These are phyloP conservation scores for Schizothecium vesticola DNA, from an alignment of 495 filamentous ascomycete species.

Conservation along the genomic window DNA sequence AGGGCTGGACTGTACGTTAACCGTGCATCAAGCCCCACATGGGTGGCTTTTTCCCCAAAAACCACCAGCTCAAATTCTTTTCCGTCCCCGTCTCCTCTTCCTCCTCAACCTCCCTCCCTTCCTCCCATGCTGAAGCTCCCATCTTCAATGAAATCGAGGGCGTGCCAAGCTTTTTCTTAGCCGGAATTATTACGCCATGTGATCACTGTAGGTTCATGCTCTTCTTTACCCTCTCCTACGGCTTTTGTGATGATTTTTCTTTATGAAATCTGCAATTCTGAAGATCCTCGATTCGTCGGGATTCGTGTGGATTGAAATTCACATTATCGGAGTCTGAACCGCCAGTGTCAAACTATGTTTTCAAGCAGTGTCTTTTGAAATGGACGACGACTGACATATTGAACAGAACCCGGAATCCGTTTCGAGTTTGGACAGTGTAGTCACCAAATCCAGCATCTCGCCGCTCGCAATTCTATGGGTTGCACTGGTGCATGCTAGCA, in stretches of 20 bases:
- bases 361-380: background rate
- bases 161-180: background rate
- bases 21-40: background rate
- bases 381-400: background rate
- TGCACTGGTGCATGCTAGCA: too few relatives aligned
- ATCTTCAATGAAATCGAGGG: background rate
- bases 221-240: background rate
- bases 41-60: background rate
- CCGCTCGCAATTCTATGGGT: too few relatives aligned
- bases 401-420: slow-evolving; percentile 61
- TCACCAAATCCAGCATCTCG: too few relatives aligned
- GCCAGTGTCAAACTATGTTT: slow-evolving; percentile 36
- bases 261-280: slow-evolving; percentile 55
- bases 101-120: background rate
- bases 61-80: background rate
- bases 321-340: slow-evolving; percentile 22
- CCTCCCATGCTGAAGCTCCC: background rate
- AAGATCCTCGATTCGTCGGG: slow-evolving; percentile 27
- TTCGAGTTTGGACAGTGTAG: too few relatives aligned
- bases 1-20: too few relatives aligned
- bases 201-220: background rate
- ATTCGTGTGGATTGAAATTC: slow-evolving; percentile 25
- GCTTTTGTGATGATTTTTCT: slow-evolving; percentile 39
- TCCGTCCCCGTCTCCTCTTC: background rate
- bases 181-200: background rate